Conservation (phyloP, 192 early-diverging fungal genomes). For the Coemansia sp. region DNA sequence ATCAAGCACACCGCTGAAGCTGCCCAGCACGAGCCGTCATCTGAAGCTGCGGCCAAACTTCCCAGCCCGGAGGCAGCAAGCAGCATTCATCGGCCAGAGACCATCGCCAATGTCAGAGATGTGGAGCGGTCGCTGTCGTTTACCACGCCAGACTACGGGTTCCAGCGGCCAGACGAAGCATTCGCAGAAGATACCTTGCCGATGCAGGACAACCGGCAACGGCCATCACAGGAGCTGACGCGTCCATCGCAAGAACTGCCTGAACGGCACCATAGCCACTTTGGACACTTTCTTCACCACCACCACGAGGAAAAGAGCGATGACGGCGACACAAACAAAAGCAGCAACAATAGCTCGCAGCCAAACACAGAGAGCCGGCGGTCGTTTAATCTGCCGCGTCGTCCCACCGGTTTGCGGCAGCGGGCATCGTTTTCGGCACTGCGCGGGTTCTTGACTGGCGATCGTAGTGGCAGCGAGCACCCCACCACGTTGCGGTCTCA, state of each 20-base stretch:
- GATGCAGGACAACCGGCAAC: slow-evolving; percentile 42
- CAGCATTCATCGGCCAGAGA: background rate
- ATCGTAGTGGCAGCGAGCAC: background rate
- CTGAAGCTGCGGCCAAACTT: background rate
- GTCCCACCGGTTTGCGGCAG: slow-evolving; percentile 10
- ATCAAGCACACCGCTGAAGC: slow-evolving; percentile 20
- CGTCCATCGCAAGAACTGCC: slow-evolving; percentile 5
- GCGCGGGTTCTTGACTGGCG: slow-evolving; percentile 16
- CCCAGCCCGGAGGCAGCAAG: background rate
- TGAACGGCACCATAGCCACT: background rate
- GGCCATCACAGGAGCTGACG: slow-evolving; percentile 35
- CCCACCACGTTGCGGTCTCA: background rate
- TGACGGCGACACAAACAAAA: too few species aligned
- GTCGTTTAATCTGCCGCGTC: slow-evolving; percentile 30
- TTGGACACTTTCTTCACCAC: too few species aligned
- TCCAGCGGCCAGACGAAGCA: slow-evolving; percentile 46
- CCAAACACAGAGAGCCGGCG: slow-evolving; percentile 10
- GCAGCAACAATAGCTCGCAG: background rate
- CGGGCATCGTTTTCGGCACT: slow-evolving; percentile 39
- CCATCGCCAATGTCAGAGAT: slow-evolving; percentile 1
- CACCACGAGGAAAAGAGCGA: too few species aligned
- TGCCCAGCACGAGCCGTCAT: background rate
- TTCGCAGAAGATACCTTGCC: slow-evolving; percentile 39
- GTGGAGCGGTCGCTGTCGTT: slow-evolving; percentile 26
- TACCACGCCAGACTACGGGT: slow-evolving; percentile 27